Percentiles rank a stretch among this genome's conserved stretches.
phyloP scores from a whole-genome alignment of 2,329 filamentous ascomycete genomes.

The Fusarium sp. region DNA sequence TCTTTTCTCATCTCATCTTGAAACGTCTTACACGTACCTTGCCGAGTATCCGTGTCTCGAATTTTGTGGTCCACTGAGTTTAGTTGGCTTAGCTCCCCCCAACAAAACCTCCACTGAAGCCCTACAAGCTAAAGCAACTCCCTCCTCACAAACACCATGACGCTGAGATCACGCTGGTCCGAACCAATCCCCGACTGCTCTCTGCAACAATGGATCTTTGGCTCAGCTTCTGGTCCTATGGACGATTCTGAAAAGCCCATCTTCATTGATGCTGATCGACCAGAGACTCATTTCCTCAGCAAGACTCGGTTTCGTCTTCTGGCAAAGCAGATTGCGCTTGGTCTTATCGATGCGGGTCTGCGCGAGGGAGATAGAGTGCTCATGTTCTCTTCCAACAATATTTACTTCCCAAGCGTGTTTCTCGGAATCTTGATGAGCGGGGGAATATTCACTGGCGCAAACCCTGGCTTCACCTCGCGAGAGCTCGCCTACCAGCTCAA shows the following conservation, averaged over 20 bases:
- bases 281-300: conserved; percentile 74
- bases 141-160: conserved; percentile 48
- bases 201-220: conserved; percentile 66
- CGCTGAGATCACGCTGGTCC: conserved; percentile 58
- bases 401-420: conserved; percentile 77
- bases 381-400: conserved; percentile 78
- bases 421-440: conserved; percentile 81
- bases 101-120: background rate
- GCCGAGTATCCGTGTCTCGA: background rate
- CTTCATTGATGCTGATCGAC: conserved; percentile 73
- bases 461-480: conserved; percentile 72
- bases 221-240: conserved; percentile 54
- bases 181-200: conserved; percentile 59
- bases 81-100: background rate
- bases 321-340: conserved; percentile 77
- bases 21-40: background rate
- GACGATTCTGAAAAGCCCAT: conserved; percentile 49
- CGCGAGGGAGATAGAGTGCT: conserved; percentile 75
- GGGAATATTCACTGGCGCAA: conserved; percentile 80
- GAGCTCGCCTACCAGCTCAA: conserved; percentile 81
- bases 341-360: conserved; percentile 72
- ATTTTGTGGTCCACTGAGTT: background rate
- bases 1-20: background rate
- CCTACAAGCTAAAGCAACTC: background rate
- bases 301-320: conserved; percentile 72